A percentile compares a stretch with the other conserved stretches of the same genome.
Conservation (phyloP, 2,329 filamentous ascomycete species). For the Trichoderma simmonsii region DNA sequence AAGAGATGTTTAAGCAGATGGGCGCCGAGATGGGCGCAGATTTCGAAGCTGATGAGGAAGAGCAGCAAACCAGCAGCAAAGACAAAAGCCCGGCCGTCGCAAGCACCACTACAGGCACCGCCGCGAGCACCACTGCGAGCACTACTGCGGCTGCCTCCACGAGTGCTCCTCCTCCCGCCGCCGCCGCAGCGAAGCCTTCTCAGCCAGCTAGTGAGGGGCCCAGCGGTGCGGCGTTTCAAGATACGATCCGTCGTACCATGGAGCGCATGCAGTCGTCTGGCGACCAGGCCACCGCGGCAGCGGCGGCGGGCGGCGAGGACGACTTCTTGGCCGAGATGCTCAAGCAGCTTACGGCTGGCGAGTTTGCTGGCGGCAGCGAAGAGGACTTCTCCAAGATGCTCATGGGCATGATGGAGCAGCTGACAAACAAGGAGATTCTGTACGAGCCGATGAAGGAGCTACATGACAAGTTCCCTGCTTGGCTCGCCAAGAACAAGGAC, state of each 20-base stretch:
- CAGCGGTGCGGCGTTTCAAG: conserved; percentile 65
- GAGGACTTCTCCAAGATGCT: conserved; percentile 94
- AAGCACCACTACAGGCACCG: neutral
- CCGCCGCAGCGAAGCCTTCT: conserved; percentile 8
- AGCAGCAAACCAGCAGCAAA: neutral
- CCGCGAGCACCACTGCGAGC: conserved; percentile 29
- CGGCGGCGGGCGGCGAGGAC: conserved; percentile 63
- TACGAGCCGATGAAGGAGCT: conserved; percentile 99
- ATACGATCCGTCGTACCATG: conserved; percentile 91
- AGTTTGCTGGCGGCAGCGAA: conserved; percentile 59
- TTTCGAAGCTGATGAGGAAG: conserved; percentile 30
- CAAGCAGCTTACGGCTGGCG: conserved; percentile 70
- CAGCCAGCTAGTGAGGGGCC: conserved; percentile 26
- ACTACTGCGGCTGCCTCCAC: conserved; percentile 26
- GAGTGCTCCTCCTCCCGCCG: neutral
- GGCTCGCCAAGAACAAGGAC: conserved; percentile 75
- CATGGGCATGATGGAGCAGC: conserved; percentile 97
- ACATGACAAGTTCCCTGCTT: conserved; percentile 84
- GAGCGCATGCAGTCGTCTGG: conserved; percentile 91
- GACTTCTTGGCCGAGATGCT: conserved; percentile 91
- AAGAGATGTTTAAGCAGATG: conserved; percentile 72
- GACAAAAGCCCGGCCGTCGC: neutral
- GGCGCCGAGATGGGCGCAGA: conserved; percentile 59
- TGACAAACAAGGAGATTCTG: conserved; percentile 96
- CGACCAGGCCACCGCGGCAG: conserved; percentile 77